Conservation (phyloP, 805 yeast genomes). For the Starmerella roubikii region DNA sequence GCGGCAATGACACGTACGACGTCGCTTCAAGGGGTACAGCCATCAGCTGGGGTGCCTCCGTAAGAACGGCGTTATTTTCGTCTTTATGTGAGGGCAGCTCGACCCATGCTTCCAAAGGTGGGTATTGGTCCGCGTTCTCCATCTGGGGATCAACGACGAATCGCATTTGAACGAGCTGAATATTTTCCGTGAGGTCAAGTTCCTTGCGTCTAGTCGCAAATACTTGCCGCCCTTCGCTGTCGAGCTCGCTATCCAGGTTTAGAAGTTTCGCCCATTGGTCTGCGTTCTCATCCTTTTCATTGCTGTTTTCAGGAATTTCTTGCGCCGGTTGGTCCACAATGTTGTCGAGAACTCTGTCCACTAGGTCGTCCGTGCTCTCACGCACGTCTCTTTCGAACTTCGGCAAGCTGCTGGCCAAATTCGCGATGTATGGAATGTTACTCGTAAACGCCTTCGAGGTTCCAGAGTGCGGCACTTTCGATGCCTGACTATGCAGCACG, state of each 20-base stretch:
- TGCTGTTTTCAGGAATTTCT: conserved; percentile 4
- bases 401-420: conserved; percentile 20
- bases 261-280: conserved; percentile 3
- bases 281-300: neutral
- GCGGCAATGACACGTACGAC: conserved; percentile 33
- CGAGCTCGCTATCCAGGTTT: neutral
- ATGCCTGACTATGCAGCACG: conserved; percentile 18
- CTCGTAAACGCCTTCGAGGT: conserved; percentile 19
- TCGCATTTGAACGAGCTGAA: conserved; percentile 8
- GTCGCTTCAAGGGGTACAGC: conserved; percentile 36
- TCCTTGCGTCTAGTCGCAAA: conserved; percentile 9
- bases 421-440: conserved; percentile 21
- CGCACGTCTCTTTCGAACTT: conserved; percentile 15
- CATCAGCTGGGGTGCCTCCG: conserved; percentile 29
- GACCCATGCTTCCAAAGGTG: conserved; percentile 47
- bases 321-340: no score
- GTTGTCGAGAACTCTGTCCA: no score
- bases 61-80: conserved; percentile 25
- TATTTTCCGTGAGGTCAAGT: neutral
- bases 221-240: conserved; percentile 2
- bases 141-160: conserved; percentile 12
- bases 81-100: conserved; percentile 28
- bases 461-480: conserved; percentile 13
- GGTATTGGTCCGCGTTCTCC: conserved; percentile 26
- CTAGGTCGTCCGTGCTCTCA: no score